A percentile compares a stretch with the other conserved stretches of the same genome.
Conservation (phyloP, 129 eudicot species). For the Pulicaria dysenterica region DNA sequence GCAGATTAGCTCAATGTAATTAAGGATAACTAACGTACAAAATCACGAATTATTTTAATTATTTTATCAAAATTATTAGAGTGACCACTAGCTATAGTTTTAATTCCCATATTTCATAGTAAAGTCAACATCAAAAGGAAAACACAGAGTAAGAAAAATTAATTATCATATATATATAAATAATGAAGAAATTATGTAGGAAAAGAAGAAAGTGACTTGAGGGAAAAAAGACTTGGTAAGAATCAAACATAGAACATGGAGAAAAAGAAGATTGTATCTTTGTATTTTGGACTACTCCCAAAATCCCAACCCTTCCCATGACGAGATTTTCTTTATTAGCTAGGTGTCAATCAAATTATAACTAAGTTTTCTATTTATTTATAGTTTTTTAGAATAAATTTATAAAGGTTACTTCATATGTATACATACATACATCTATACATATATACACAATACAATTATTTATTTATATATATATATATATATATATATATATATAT, state of each 20-base stretch:
- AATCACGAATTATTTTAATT: too few species aligned
- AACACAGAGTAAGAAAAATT: background rate
- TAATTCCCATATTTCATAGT: background rate
- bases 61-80: too few species aligned
- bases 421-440: too few species aligned
- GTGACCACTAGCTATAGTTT: background rate
- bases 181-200: constrained; percentile 26
- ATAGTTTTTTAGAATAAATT: background rate
- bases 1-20: too few species aligned
- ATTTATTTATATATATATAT: too few species aligned
- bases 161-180: background rate
- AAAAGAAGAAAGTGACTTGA: constrained; percentile 33
- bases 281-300: constrained; percentile 36
- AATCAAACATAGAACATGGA: constrained; percentile 41
- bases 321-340: constrained; percentile 5
- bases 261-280: constrained; percentile 23
- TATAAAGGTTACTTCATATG: too few species aligned
- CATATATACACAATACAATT: too few species aligned
- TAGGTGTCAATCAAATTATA: constrained; percentile 24
- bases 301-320: constrained; percentile 25
- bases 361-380: background rate
- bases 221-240: constrained; percentile 13
- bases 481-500: too few species aligned
- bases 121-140: constrained; percentile 12
- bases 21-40: too few species aligned